Base-by-base conservation (phyloP, 1,284 basidiomycete species). In the Ceratobasidium papillatum region DNA sequence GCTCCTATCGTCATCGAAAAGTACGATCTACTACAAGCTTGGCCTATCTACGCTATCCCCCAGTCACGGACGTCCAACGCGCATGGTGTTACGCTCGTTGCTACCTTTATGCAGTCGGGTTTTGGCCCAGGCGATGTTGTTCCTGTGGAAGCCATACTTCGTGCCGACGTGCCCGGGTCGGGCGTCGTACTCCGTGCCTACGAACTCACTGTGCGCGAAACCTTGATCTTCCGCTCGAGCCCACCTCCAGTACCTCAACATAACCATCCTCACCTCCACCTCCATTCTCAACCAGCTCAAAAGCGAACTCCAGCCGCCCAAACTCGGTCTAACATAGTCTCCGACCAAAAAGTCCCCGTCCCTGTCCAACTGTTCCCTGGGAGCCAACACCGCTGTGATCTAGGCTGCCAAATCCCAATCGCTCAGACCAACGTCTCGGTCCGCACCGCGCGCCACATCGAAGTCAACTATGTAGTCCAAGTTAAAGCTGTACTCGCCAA, bases 11-110 rank as follows among this genome's bases (percentile, higher is more conserved):
- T 90, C 76, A 92, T 96, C 78, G 91, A 93, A 84, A 96, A 96
- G 82, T 93, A 96, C 80, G 94, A 96, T 77, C 83, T 95, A 8
- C 94, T 95, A 78, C 92, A 94, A 1, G 91, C 92, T 1, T 96
- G 94, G 94, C 94, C 94, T 0, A 86, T 94, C 54, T 96, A 95
- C 81, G 88, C 89, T 68, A 89, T 92, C 78, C 88, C 88, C 5
- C 93, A 96, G 79, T 87, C 86, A 43, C 89, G 91, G n/a, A 85
- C 87, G n/a, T 82, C 88, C 9, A 80, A 84, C 0, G 85, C 89
- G 75, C 89, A 93, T 7, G 90, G 90, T 27, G 86, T 94, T 22
- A 89, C 87, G 19, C 86, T 96, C 76, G 88, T 87, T 49, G 90
- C 95, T n/a, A 79, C 80, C 27, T 89, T 94, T 36, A 85, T 86